Evolutionary conservation across 2,329 filamentous ascomycete species (phyloP).

Genomic region (Orbilia brochopaga): DNA sequence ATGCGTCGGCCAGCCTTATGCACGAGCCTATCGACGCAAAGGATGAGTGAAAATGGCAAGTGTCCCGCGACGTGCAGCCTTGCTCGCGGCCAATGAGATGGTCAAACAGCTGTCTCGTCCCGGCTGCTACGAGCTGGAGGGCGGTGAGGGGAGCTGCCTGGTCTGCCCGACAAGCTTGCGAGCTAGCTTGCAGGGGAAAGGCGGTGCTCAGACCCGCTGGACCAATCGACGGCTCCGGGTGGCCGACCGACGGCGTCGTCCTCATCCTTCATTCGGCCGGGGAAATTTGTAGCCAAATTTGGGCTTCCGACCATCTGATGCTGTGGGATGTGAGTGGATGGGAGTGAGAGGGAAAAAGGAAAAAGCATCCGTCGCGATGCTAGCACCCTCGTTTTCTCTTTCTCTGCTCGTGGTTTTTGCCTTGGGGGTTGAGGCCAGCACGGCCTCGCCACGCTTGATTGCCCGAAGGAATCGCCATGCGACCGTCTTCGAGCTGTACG

Average conservation of each 20-base stretch:
- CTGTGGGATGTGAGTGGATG: background rate
- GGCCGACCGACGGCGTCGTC: background rate
- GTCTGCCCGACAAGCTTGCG: background rate
- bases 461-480: background rate
- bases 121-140: slow-evolving; percentile 8
- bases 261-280: background rate
- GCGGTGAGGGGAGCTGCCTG: slow-evolving; percentile 1
- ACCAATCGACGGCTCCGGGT: slow-evolving; percentile 1
- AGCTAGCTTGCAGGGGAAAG: background rate
- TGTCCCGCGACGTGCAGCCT: slow-evolving; percentile 1
- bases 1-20: slow-evolving; percentile 1
- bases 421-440: background rate
- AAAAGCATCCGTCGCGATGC: background rate
- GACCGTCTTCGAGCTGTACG: background rate
- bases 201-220: background rate
- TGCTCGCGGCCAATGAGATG: slow-evolving; percentile 20
- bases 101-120: slow-evolving; percentile 3
- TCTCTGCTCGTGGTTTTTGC: background rate
- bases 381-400: background rate
- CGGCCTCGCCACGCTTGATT: background rate
- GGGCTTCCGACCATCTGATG: background rate
- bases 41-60: slow-evolving; percentile 4
- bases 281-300: slow-evolving; percentile 7
- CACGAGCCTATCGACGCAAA: slow-evolving; percentile 3
- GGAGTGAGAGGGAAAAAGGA: background rate